Base-by-base conservation (phyloP, 1,139 yeast species). In the Nakaseomyces bracarensis region DNA sequence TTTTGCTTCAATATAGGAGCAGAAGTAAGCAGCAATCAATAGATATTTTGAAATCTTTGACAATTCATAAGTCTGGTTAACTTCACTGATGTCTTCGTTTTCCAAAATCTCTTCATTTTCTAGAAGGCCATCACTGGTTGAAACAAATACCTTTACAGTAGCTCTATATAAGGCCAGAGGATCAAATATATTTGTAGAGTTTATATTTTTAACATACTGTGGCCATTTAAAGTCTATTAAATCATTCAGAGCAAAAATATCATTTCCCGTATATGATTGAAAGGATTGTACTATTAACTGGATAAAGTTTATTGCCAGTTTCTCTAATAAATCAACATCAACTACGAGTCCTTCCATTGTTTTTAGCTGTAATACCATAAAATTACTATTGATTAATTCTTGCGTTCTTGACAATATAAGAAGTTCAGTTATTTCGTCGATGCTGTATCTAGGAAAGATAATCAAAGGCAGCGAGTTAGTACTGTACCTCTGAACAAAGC, bases 1-100 rank as follows among this genome's bases (percentile, higher is more conserved):
- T 46, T 74, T 71, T 9, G 79, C 79, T 14, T 79, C 79, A 41
- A 76, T 71, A 55, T 75, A 79, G 0, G 91, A 81, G 2, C 89
- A 86, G 42, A 82, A 66, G 52, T 79, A 82, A 1, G 87, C 79
- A 3, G 91, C 83, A 41, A 82, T 70, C 20, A 82, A 64, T 10
- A 82, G 64, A 54, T 70, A 80, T 55, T 79, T 79, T 11, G 84
- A 72, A 46, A 75, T 73, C 13, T 64, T 58, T 0, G 85, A 80
- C 44, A 80, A 63, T 35, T 56, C 60, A 36, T 58, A 58, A 1
- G 60, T 49, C 33, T 53, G 54, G 1, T 51, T 42, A 13, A 36
- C 33, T 5, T n/a, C 30, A 19, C 16, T 23, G 8, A 11, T 15
- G 10, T 9, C 20, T 1, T 27, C 16, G 8, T 43, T 41, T 3